Percentiles rank a stretch among this genome's conserved stretches.
Conservation (phyloP, 2,329 filamentous ascomycete genomes). For the Epichloe brachyelytri region DNA sequence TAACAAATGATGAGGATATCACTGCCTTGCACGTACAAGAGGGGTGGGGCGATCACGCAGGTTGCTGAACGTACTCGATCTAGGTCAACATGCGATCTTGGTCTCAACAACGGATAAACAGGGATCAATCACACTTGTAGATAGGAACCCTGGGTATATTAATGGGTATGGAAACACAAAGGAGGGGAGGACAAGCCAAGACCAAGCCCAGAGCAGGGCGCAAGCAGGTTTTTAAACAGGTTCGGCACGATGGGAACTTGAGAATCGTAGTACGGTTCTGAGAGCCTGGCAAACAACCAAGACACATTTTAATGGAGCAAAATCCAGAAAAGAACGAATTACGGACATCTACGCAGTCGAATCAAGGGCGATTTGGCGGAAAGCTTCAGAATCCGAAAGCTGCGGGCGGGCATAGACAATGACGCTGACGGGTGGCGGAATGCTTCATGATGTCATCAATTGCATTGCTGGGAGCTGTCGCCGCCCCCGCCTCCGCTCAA, state of each 20-base stretch:
- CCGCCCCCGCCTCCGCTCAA: too few species aligned
- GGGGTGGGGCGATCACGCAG: background rate
- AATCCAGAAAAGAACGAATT: background rate
- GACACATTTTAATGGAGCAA: background rate
- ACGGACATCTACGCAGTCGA: background rate
- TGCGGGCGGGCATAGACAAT: background rate
- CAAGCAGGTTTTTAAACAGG: conserved; percentile 4
- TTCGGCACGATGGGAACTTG: background rate
- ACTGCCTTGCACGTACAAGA: background rate
- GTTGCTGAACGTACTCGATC: background rate
- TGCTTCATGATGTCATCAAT: conserved; percentile 24
- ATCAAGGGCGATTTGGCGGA: background rate
- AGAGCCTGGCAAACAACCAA: background rate
- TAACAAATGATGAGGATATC: background rate
- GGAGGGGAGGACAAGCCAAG: background rate
- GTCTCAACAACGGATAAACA: background rate
- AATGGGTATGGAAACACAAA: background rate
- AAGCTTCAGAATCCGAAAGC: background rate
- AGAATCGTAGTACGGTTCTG: background rate
- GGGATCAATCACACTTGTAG: background rate
- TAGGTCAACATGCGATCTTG: background rate
- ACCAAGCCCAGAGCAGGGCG: background rate
- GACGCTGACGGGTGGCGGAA: conserved; percentile 13
- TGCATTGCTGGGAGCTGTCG: too few species aligned
- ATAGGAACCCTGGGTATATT: background rate